Percentiles rank a stretch among this genome's conserved stretches.
Evolutionary conservation across 1,284 basidiomycete genomes (phyloP).

Genomic region (Malassezia brasiliensis): DNA sequence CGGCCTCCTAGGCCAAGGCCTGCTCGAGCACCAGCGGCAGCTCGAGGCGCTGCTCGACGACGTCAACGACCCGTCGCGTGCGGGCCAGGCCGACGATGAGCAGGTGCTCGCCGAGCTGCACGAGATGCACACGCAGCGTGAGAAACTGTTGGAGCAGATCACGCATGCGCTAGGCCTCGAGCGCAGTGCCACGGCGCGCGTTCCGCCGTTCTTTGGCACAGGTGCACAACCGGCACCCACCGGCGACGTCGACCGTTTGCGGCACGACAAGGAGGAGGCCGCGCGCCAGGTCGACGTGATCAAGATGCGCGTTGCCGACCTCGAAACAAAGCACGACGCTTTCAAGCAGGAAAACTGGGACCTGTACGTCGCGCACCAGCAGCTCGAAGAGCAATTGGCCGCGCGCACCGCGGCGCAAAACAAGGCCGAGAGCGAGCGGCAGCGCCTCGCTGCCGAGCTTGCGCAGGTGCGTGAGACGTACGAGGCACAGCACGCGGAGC

Average conservation of each 20-base stretch:
- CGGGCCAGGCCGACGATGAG: background rate
- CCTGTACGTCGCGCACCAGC: constrained; percentile 82
- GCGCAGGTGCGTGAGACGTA: constrained; percentile 63
- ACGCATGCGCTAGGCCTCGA: background rate
- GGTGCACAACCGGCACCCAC: background rate
- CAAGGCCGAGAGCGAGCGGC: constrained; percentile 71
- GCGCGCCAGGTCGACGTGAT: constrained; percentile 5
- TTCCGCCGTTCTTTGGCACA: background rate
- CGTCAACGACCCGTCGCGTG: constrained; percentile 6
- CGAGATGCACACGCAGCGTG: constrained; percentile 13
- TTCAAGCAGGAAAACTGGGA: constrained; percentile 99
- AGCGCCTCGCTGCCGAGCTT: constrained; percentile 67
- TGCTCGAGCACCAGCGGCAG: constrained; percentile 30
- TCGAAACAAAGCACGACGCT: constrained; percentile 55
- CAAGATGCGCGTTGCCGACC: constrained; percentile 10
- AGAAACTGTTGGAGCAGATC: constrained; percentile 10
- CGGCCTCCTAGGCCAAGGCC: constrained; percentile 34
- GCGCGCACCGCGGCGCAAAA: constrained; percentile 60
- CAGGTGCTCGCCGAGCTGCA: constrained; percentile 13
- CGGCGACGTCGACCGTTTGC: background rate
- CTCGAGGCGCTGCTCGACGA: constrained; percentile 39
- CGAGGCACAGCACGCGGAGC: constrained; percentile 76
- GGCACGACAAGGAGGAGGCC: constrained; percentile 14
- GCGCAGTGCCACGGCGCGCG: background rate
- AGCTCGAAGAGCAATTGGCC: constrained; percentile 63